Conservation (phyloP, 495 filamentous ascomycete genomes). For the Hypomontagnella submonticulosa region DNA sequence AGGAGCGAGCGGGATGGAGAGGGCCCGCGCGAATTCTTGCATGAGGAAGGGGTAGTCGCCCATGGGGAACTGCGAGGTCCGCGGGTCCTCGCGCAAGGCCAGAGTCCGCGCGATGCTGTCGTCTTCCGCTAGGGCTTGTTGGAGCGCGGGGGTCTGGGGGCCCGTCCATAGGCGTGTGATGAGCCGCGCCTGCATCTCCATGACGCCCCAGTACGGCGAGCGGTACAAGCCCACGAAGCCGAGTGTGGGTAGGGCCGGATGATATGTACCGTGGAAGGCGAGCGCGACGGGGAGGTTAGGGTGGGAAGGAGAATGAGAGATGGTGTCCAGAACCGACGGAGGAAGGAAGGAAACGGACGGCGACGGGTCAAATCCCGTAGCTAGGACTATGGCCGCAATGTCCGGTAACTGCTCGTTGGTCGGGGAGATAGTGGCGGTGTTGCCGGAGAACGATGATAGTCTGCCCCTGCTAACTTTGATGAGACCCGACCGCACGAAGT, state of each 20-base stretch:
- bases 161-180: slow-evolving; percentile 61
- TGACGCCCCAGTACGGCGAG: slow-evolving; percentile 85
- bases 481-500: slow-evolving; percentile 73
- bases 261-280: slow-evolving; percentile 71
- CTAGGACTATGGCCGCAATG: slow-evolving; percentile 74
- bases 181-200: slow-evolving; percentile 86
- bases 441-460: slow-evolving; percentile 45
- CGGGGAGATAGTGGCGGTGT: slow-evolving; percentile 51
- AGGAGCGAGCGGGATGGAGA: slow-evolving; percentile 56
- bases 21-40: slow-evolving; percentile 70
- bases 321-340: slow-evolving; percentile 59
- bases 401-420: slow-evolving; percentile 57
- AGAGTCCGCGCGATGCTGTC: slow-evolving; percentile 57
- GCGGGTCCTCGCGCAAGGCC: slow-evolving; percentile 53
- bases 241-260: slow-evolving; percentile 68
- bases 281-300: slow-evolving; percentile 74
- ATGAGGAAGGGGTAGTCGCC: slow-evolving; percentile 83
- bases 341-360: slow-evolving; percentile 71
- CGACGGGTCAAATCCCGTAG: slow-evolving; percentile 78
- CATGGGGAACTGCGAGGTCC: slow-evolving; percentile 78
- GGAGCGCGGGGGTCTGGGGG: slow-evolving; percentile 39
- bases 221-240: slow-evolving; percentile 90
- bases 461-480: slow-evolving; percentile 65
- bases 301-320: slow-evolving; percentile 66
- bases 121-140: slow-evolving; percentile 51